Conservation (phyloP, 1,284 basidiomycete species). For the Tausonia pullulans region DNA sequence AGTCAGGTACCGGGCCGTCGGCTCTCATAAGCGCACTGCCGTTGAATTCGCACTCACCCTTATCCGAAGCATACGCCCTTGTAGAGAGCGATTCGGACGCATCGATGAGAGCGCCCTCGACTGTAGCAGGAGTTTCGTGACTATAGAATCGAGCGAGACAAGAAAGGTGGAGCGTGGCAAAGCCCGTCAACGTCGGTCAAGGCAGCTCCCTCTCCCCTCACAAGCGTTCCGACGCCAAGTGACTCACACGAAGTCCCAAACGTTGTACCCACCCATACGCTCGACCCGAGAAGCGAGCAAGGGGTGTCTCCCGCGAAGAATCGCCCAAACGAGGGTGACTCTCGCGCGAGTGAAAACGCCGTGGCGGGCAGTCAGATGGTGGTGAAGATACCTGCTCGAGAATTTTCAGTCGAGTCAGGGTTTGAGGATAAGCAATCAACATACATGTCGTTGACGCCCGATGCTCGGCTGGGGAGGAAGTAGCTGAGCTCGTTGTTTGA, state of each 20-base stretch:
- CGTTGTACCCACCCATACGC: background rate
- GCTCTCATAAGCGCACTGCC: background rate
- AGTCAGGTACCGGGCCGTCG: background rate
- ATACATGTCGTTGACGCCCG: constrained; percentile 72
- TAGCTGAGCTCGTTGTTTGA: constrained; percentile 38
- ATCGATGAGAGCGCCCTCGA: background rate
- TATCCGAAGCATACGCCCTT: background rate
- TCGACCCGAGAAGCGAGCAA: background rate
- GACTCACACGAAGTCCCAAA: background rate
- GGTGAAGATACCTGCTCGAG: constrained; percentile 38
- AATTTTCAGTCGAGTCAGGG: background rate
- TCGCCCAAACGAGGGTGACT: constrained; percentile 53
- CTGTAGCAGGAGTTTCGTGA: background rate
- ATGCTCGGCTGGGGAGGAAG: constrained; percentile 56
- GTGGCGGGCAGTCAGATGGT: constrained; percentile 46
- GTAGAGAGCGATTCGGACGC: background rate
- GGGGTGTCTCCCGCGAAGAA: constrained; percentile 37
- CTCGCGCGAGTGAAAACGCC: constrained; percentile 39
- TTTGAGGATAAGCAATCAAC: constrained; percentile 18
- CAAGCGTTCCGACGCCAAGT: background rate
- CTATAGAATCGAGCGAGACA: background rate
- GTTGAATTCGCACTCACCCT: background rate
- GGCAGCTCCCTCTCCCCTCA: background rate
- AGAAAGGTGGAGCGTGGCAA: too few relatives aligned
- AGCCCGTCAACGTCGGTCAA: too few relatives aligned